Evolutionary conservation across 768 basidiomycete genomes (phyloP).

Genomic region (Tricholoma bakamatsutake): DNA sequence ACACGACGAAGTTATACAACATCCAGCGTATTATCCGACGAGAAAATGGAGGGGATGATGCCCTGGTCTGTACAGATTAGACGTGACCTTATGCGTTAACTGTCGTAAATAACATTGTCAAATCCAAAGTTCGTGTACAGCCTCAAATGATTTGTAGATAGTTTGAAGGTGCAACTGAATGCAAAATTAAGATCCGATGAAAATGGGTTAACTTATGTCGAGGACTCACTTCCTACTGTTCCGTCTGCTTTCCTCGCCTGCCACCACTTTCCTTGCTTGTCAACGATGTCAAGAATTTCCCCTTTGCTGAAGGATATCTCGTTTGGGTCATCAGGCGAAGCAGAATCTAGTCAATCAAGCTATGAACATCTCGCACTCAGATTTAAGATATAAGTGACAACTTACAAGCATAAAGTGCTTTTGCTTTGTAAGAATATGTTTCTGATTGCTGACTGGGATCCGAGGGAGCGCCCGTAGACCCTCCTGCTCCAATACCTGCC

Average conservation of each 20-base stretch:
- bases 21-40: slow-evolving; percentile 8
- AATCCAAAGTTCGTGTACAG: slow-evolving; percentile 7
- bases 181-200: slow-evolving; percentile 10
- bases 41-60: slow-evolving; percentile 1
- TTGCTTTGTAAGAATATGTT: slow-evolving; percentile 66
- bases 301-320: slow-evolving; percentile 94
- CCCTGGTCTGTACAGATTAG: slow-evolving; percentile 7
- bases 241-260: slow-evolving; percentile 80
- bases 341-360: slow-evolving; percentile 58
- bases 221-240: slow-evolving; percentile 63
- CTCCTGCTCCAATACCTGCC: slow-evolving; percentile 60
- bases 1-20: slow-evolving; percentile 6
- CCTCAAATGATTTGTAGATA: slow-evolving; percentile 74
- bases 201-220: not conserved
- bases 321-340: slow-evolving; percentile 92
- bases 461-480: slow-evolving; percentile 16
- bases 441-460: slow-evolving; percentile 30
- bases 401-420: slow-evolving; percentile 87
- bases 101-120: slow-evolving; percentile 15
- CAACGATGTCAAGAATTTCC: slow-evolving; percentile 86
- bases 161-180: slow-evolving; percentile 76
- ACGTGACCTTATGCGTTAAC: slow-evolving; percentile 8
- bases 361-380: slow-evolving; percentile 6
- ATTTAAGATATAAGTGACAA: slow-evolving; percentile 13
- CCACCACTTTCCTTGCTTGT: slow-evolving; percentile 95